Evolutionary conservation across 1,284 basidiomycete genomes (phyloP), one percentile per base, ranked within the genome.

Genomic region (Wolfiporia cocos): DNA sequence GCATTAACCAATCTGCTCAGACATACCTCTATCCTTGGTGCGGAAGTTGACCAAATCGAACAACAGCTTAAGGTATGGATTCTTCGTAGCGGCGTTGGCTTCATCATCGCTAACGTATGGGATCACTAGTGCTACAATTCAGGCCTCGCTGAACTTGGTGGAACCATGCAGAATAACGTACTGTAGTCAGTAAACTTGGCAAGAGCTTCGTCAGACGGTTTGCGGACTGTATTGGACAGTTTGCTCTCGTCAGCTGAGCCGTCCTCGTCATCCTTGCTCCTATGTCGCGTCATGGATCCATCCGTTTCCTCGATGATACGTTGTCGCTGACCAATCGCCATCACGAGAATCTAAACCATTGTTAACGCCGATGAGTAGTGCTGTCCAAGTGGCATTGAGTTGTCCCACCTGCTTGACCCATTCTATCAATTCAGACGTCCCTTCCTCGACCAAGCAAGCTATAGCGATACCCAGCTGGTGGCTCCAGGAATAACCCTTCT

Each of bases 381-480:
- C n/a, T n/a, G n/a, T n/a, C n/a, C n/a, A n/a, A n/a, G n/a, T n/a
- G n/a, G n/a, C n/a, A n/a, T n/a, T n/a, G n/a, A n/a, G n/a, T n/a
- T n/a, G n/a, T n/a, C n/a, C 54, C 57, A 90, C 91, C 58, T 87
- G 77, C 52, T 82, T 82, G 37, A 83, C 73, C 88, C 91, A 92
- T 43, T 82, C 74, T 29, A 95, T 74, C 37, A 91, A 68, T 26
- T 74, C 70, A 44, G 67, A 62, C 52, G 86, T 70, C 5, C 71
- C 79, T 14, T 74, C 73, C 36, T 92, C 85, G 4, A 84, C 65
- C 14, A 97, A 71, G 37, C 78, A 74, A 31, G 79, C 80, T 48
- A 96, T 76, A 4, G 81, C 82, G 49, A 95, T 90, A 5, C 87
- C 92, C 41, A 97, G 71, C 62, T 95, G 82, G 58, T 95, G 85